Conservation (phyloP, 176 grass and related monocot species). For the Elymus sibiricus region DNA sequence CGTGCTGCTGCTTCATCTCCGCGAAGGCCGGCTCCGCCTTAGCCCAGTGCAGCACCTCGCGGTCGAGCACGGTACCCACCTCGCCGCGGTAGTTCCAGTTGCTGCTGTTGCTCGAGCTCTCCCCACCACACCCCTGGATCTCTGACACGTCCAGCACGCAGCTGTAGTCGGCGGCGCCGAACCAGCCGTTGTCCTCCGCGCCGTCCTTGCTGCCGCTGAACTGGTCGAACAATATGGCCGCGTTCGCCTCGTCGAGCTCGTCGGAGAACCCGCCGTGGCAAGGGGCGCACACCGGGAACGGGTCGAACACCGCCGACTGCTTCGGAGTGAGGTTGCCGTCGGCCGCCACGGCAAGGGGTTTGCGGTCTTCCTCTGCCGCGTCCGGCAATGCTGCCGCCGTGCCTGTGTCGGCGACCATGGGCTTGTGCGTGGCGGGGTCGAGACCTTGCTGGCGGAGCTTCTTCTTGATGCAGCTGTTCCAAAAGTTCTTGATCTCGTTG, state of each 20-base stretch:
- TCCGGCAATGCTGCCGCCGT: neutral
- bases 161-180: slow-evolving; percentile 51
- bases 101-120: slow-evolving; percentile 79
- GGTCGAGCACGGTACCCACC: slow-evolving; percentile 37
- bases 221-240: slow-evolving; percentile 22
- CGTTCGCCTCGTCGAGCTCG: slow-evolving; percentile 5
- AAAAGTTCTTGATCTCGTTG: slow-evolving; percentile 90
- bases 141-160: slow-evolving; percentile 66
- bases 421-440: neutral
- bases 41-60: slow-evolving; percentile 10
- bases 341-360: neutral
- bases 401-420: neutral
- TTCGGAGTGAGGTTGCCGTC: neutral
- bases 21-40: neutral
- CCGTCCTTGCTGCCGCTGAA: slow-evolving; percentile 4
- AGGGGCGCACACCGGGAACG: slow-evolving; percentile 56
- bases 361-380: neutral
- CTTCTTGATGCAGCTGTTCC: slow-evolving; percentile 77
- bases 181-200: neutral
- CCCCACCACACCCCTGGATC: slow-evolving; percentile 47
- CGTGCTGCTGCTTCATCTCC: neutral
- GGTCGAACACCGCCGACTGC: slow-evolving; percentile 47
- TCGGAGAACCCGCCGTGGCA: slow-evolving; percentile 19
- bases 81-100: slow-evolving; percentile 61
- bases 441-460: neutral